Percentiles rank a stretch among this genome's conserved stretches.
phyloP scores from a whole-genome alignment of 768 basidiomycete genomes.

The Rhizopogon vesiculosus region DNA sequence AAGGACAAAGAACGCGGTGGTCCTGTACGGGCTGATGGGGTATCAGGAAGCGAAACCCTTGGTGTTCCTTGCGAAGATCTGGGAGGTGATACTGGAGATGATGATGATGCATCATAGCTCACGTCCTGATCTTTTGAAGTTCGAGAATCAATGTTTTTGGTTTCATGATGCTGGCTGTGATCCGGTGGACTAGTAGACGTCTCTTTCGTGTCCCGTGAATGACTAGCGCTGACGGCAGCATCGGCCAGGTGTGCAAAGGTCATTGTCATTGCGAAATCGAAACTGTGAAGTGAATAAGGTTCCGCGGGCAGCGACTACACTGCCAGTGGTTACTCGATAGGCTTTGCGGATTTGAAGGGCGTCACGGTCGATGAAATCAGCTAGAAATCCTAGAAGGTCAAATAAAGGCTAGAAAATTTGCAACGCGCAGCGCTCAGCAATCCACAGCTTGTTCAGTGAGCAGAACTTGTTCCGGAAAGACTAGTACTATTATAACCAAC shows the following conservation, averaged over 20 bases:
- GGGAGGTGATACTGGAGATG: constrained; percentile 1
- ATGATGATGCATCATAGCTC: constrained; percentile 9
- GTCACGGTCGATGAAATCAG: neutral
- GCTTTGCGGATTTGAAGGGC: neutral
- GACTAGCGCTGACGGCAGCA: constrained; percentile 1
- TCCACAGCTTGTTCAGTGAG: too few relatives aligned
- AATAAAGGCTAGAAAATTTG: too few relatives aligned
- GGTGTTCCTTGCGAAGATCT: constrained; percentile 3
- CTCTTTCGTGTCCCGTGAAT: neutral
- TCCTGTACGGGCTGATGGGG: constrained; percentile 65
- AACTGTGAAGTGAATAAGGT: too few relatives aligned
- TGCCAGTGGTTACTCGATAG: too few relatives aligned
- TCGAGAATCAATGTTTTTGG: neutral
- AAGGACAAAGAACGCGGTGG: constrained; percentile 72
- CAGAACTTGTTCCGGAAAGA: too few relatives aligned
- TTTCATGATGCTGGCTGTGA: neutral
- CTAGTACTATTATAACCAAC: too few relatives aligned
- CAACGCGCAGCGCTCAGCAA: too few relatives aligned
- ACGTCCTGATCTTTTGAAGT: constrained; percentile 5
- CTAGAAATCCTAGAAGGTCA: neutral
- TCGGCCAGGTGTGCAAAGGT: constrained; percentile 9
- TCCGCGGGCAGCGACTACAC: neutral
- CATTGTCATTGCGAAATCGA: neutral
- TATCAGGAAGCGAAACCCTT: constrained; percentile 20
- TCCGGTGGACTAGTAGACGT: neutral